phyloP scores from a whole-genome alignment of 1,139 yeast genomes.

The Yamadazyma conglobata region DNA sequence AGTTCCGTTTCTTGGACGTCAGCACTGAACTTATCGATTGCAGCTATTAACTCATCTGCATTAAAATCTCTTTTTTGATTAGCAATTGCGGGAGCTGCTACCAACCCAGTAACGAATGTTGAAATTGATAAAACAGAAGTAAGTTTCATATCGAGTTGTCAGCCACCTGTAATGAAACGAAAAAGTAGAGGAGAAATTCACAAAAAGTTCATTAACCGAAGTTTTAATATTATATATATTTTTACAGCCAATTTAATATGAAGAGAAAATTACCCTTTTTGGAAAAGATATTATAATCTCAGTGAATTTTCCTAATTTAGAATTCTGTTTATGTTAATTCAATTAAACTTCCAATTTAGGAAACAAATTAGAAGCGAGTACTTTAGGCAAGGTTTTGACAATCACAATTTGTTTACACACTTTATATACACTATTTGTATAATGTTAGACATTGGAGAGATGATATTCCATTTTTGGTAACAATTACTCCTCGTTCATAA shows the following conservation, averaged over 20 bases:
- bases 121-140: conserved; percentile 13
- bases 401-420: no score
- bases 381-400: no score
- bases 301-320: conserved; percentile 10
- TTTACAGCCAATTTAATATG: no score
- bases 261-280: conserved; percentile 8
- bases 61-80: conserved; percentile 7
- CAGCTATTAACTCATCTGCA: conserved; percentile 11
- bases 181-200: no score
- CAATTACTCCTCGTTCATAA: no score
- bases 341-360: conserved; percentile 4
- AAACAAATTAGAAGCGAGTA: conserved; percentile 5
- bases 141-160: conserved; percentile 13
- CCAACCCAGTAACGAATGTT: conserved; percentile 14
- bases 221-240: not conserved
- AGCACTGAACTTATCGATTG: conserved; percentile 12
- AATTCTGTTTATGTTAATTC: conserved; percentile 1
- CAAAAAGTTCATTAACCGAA: not conserved
- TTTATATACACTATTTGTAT: no score
- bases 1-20: conserved; percentile 5
- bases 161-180: not conserved
- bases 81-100: conserved; percentile 17
- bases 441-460: no score
- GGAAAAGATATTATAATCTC: conserved; percentile 6
- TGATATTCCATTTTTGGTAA: no score